These are phyloP conservation scores for Entomortierella lignicola DNA, from an alignment of 192 early-diverging fungal species.

Conservation along the genomic window DNA sequence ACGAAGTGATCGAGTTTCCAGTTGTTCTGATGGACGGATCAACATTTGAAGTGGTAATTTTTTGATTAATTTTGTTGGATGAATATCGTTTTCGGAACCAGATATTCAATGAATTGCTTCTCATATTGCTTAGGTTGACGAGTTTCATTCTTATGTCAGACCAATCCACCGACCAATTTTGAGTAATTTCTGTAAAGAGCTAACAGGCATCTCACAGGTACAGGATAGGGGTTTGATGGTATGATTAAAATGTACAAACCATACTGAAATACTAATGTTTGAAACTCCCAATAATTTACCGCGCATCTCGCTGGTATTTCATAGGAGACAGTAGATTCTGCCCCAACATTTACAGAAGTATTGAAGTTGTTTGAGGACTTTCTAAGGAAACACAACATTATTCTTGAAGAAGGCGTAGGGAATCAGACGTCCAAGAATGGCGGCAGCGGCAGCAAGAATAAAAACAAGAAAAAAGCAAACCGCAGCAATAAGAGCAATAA, in stretches of 20 bases:
- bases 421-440: neutral
- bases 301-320: neutral
- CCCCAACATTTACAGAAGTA: constrained; percentile 54
- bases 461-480: constrained; percentile 4
- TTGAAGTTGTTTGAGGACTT: constrained; percentile 47
- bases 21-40: constrained; percentile 74
- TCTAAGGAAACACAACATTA: constrained; percentile 45
- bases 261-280: too few relatives aligned
- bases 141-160: constrained; percentile 80
- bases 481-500: neutral
- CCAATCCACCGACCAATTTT: constrained; percentile 76
- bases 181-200: constrained; percentile 75
- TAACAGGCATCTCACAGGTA: constrained; percentile 88
- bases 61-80: neutral
- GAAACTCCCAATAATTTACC: neutral
- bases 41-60: constrained; percentile 67
- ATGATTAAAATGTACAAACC: too few relatives aligned
- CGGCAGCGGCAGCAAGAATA: neutral
- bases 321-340: constrained; percentile 43
- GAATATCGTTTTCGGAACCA: too few relatives aligned
- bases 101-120: neutral
- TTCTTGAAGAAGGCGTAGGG: constrained; percentile 11
- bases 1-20: constrained; percentile 93
- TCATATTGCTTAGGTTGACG: constrained; percentile 60
- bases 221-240: neutral